A percentile compares a stretch with the other conserved stretches of the same genome.
Conservation (phyloP, 306 rosid species). For the Leucaena leucocephala region DNA sequence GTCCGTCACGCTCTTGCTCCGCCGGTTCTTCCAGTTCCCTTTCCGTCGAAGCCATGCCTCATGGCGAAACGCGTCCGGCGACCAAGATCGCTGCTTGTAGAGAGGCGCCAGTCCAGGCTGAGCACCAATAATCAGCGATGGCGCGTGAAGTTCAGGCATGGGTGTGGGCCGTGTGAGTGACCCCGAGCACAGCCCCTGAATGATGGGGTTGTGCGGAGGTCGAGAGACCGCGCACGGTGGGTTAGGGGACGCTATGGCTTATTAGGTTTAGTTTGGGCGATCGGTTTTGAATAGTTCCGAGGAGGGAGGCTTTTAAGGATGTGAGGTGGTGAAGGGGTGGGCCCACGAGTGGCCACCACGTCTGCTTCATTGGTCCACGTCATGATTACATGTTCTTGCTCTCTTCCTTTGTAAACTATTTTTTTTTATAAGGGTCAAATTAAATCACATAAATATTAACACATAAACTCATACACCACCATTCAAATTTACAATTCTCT, state of each 20-base stretch:
- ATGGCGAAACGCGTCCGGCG: slow-evolving; percentile 81
- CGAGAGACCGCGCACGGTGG: slow-evolving; percentile 80
- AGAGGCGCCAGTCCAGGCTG: slow-evolving; percentile 41
- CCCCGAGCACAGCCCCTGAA: slow-evolving; percentile 46
- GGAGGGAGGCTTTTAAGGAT: slow-evolving; percentile 29
- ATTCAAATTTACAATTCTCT: no score
- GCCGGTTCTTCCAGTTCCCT: slow-evolving; percentile 61
- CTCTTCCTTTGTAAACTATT: not conserved
- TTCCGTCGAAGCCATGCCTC: slow-evolving; percentile 90
- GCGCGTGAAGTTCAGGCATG: slow-evolving; percentile 48
- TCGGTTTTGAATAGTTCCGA: slow-evolving; percentile 19
- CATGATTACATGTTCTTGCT: slow-evolving; percentile 49
- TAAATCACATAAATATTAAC: no score
- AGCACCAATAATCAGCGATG: not conserved
- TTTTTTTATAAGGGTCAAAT: no score
- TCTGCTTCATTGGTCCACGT: slow-evolving; percentile 65
- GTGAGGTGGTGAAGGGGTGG: slow-evolving; percentile 35
- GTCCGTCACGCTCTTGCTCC: slow-evolving; percentile 88
- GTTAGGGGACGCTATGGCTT: slow-evolving; percentile 49
- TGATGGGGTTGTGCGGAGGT: slow-evolving; percentile 71
- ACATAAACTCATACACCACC: no score
- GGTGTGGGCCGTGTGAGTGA: not conserved
- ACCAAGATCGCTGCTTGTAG: slow-evolving; percentile 88
- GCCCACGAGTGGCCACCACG: slow-evolving; percentile 28
- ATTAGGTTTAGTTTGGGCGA: slow-evolving; percentile 27